These are phyloP conservation scores for Colletotrichum incanum DNA, from an alignment of 2,329 filamentous ascomycete species.

Conservation along the genomic window DNA sequence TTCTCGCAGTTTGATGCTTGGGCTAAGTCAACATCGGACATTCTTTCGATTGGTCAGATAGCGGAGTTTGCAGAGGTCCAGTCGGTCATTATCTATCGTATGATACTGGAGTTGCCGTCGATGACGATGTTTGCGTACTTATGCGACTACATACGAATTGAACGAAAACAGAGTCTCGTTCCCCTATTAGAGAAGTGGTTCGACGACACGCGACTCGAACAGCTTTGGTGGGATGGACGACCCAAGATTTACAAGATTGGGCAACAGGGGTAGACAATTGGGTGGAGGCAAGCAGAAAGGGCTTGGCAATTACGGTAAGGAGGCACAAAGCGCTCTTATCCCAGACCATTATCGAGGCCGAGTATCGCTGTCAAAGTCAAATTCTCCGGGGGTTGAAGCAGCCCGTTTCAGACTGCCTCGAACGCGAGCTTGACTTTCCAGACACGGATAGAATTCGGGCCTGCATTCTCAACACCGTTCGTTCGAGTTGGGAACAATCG, in stretches of 20 bases:
- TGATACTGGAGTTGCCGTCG: background rate
- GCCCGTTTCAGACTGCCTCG: background rate
- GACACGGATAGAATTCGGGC: background rate
- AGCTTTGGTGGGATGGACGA: background rate
- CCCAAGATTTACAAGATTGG: background rate
- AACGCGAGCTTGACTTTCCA: background rate
- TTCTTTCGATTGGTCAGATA: constrained; percentile 1
- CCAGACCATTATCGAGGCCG: background rate
- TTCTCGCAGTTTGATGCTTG: too few species aligned
- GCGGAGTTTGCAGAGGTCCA: background rate
- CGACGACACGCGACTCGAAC: background rate
- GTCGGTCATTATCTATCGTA: background rate
- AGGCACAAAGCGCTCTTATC: background rate
- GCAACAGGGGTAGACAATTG: too few species aligned
- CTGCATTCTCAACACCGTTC: too few species aligned
- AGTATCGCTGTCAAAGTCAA: background rate
- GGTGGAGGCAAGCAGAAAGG: background rate
- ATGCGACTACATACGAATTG: background rate
- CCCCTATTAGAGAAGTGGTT: background rate
- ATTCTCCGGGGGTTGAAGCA: background rate
- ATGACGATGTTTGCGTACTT: background rate
- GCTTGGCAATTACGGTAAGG: background rate
- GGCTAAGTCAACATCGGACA: background rate
- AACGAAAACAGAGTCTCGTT: background rate
- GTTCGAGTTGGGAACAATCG: too few species aligned